phyloP scores from a whole-genome alignment of 129 eudicot genomes.

The Apium graveolens region DNA sequence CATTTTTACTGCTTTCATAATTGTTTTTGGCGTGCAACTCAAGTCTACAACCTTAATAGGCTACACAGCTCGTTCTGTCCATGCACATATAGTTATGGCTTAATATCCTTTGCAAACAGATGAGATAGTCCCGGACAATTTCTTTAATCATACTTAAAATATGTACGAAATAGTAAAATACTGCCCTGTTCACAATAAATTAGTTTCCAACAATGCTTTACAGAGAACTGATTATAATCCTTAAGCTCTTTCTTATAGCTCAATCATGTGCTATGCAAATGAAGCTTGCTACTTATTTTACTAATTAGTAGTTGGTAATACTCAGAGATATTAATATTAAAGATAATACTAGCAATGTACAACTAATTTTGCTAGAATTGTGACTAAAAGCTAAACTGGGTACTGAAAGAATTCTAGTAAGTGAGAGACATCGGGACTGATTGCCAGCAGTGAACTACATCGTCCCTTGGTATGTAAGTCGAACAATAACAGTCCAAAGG shows the following conservation, averaged over 20 bases:
- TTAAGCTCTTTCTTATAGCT: neutral
- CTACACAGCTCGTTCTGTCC: neutral
- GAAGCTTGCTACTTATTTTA: neutral
- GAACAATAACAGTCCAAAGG: too few relatives aligned
- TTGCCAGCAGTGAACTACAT: too few relatives aligned
- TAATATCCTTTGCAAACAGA: slow-evolving; percentile 9
- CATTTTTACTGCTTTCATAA: neutral
- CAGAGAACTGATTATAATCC: neutral
- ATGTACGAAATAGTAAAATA: neutral
- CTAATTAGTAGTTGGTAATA: neutral
- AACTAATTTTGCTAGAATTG: slow-evolving; percentile 10
- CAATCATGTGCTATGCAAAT: neutral
- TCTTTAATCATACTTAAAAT: neutral
- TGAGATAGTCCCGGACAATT: neutral
- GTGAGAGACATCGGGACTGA: too few relatives aligned
- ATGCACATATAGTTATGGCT: neutral
- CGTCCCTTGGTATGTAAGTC: too few relatives aligned
- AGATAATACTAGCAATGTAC: slow-evolving; percentile 1
- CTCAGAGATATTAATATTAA: neutral
- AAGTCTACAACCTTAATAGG: neutral
- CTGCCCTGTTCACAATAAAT: neutral
- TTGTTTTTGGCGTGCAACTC: neutral
- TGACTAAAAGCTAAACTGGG: slow-evolving; percentile 12
- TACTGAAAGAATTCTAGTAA: too few relatives aligned
- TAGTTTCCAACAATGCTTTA: neutral